Percentiles rank a stretch among this genome's conserved stretches.
Evolutionary conservation across 2,329 filamentous ascomycete species (phyloP).

Genomic region (Cercospora sojina): DNA sequence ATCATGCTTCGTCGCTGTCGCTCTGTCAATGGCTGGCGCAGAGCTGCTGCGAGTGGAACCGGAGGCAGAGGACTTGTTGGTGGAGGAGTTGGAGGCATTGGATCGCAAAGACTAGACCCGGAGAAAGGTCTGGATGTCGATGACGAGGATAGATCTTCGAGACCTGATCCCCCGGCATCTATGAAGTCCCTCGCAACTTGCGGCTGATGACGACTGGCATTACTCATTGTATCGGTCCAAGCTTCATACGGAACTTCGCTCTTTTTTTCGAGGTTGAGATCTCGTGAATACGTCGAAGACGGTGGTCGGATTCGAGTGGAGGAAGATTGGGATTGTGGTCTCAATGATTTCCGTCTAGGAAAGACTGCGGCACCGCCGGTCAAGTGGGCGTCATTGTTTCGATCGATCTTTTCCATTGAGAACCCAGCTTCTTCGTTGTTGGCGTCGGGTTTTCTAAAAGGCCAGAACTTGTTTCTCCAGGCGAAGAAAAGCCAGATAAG

Average conservation of each 20-base stretch:
- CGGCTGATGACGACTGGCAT: background rate
- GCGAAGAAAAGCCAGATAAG: background rate
- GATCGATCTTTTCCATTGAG: background rate
- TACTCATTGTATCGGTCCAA: background rate
- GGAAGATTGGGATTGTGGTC: background rate
- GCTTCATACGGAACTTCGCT: background rate
- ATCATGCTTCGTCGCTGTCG: background rate
- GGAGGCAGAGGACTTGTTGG: background rate
- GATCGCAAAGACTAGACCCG: background rate
- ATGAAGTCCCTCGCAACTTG: background rate
- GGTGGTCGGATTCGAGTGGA: background rate
- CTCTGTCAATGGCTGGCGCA: background rate
- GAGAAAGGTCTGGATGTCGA: background rate
- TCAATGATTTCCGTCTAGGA: background rate
- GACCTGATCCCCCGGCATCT: background rate
- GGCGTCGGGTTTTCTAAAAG: background rate
- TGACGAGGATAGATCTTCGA: background rate
- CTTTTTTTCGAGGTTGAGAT: background rate
- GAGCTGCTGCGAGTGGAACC: background rate
- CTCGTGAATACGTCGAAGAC: background rate
- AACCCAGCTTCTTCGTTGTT: background rate
- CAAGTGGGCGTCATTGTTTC: background rate
- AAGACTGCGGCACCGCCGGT: background rate
- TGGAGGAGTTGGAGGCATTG: background rate
- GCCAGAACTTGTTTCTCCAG: background rate